Evolutionary conservation across 2,329 filamentous ascomycete genomes (phyloP).

Genomic region (Hawksworthiomyces lignivorus): DNA sequence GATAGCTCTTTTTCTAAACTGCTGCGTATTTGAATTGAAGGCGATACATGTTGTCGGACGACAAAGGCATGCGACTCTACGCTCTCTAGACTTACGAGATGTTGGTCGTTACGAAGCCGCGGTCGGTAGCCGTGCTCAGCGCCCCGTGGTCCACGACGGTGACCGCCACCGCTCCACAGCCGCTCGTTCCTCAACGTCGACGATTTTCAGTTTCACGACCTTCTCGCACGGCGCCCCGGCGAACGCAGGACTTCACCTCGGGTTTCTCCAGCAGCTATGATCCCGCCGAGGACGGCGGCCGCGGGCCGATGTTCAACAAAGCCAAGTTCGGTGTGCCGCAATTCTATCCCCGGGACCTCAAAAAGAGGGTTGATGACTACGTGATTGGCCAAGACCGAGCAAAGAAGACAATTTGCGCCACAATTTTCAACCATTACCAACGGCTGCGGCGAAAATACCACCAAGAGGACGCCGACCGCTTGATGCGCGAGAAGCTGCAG

Average conservation of each 20-base stretch:
- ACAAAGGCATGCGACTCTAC: no score
- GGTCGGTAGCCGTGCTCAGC: conserved; percentile 5
- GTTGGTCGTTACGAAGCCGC: conserved; percentile 12
- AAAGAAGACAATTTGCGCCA: conserved; percentile 86
- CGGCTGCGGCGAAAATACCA: conserved; percentile 70
- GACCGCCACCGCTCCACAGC: background rate
- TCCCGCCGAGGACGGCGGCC: conserved; percentile 41
- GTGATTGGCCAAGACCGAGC: conserved; percentile 93
- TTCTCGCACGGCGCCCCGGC: conserved; percentile 26
- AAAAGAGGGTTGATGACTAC: conserved; percentile 88
- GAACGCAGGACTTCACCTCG: conserved; percentile 44
- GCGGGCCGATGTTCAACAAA: conserved; percentile 54
- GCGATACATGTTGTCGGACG: no score
- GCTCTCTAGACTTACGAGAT: no score
- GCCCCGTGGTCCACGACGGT: background rate
- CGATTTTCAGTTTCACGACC: conserved; percentile 23
- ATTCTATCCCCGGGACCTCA: conserved; percentile 63
- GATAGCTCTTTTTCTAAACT: no score
- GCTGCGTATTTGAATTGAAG: no score
- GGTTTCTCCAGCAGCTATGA: conserved; percentile 55
- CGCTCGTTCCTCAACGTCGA: conserved; percentile 7
- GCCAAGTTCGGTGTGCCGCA: conserved; percentile 50
- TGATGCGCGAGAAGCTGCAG: conserved; percentile 54
- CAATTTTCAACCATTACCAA: conserved; percentile 96
- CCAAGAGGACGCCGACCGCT: conserved; percentile 60